A percentile compares a stretch with the other conserved stretches of the same genome.
Evolutionary conservation across 148 eudicot genomes (phyloP).

Genomic region (Diospyros lotus): DNA sequence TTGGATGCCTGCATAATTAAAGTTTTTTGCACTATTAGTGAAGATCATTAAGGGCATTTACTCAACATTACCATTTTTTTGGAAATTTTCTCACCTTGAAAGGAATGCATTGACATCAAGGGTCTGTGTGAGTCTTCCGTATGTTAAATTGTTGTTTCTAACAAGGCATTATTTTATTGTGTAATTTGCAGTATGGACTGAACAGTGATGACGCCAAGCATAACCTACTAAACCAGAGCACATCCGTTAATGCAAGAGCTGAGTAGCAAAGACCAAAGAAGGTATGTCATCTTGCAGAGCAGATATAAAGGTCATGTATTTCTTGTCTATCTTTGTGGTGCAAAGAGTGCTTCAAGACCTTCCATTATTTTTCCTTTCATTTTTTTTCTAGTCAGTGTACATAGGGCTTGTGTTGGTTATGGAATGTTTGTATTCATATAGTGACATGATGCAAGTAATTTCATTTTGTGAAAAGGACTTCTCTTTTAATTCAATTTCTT

Average conservation of each 20-base stretch:
- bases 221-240: conserved; percentile 5
- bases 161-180: background rate
- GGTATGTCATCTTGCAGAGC: background rate
- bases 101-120: background rate
- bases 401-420: background rate
- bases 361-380: background rate
- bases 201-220: conserved; percentile 18
- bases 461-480: background rate
- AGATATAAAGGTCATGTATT: background rate
- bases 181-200: conserved; percentile 31
- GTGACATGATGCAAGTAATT: background rate
- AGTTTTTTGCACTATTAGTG: background rate
- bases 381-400: background rate
- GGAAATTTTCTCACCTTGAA: background rate
- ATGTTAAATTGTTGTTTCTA: background rate
- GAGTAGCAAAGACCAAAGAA: conserved; percentile 8
- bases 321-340: background rate
- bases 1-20: background rate
- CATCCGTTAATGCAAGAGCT: conserved; percentile 5
- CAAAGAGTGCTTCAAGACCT: background rate
- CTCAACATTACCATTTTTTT: background rate
- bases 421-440: background rate
- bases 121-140: background rate
- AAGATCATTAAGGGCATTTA: background rate
- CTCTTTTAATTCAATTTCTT: no score